These are phyloP conservation scores for Carex kokanica DNA, from an alignment of 176 grass and related monocot genomes.

Conservation along the genomic window DNA sequence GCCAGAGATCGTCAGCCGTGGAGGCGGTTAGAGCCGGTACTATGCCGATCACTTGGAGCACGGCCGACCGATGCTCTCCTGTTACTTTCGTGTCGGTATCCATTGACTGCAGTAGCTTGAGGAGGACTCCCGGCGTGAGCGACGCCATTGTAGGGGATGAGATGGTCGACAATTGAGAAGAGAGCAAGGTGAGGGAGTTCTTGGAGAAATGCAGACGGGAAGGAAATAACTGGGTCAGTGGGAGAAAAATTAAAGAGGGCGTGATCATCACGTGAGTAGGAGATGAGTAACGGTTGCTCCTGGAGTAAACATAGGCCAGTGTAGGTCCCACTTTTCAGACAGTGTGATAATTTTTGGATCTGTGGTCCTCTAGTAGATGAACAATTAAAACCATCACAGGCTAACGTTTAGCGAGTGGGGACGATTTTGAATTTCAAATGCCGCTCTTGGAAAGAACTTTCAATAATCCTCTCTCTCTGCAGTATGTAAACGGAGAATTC, in stretches of 20 bases:
- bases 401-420: conserved; percentile 8
- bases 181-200: not conserved
- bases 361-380: not conserved
- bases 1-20: conserved; percentile 70
- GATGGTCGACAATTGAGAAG: not conserved
- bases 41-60: conserved; percentile 75
- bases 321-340: not conserved
- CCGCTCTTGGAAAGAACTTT: not conserved
- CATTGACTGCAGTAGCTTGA: conserved; percentile 77
- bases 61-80: conserved; percentile 69
- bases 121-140: conserved; percentile 60
- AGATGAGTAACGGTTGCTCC: not conserved
- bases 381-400: not conserved
- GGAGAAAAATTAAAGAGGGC: not conserved
- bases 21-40: conserved; percentile 76
- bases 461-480: not conserved
- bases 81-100: conserved; percentile 54
- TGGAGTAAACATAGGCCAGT: not conserved
- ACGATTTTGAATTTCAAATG: conserved; percentile 27
- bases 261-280: conserved; percentile 5
- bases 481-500: not conserved
- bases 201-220: not conserved
- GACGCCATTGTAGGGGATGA: conserved; percentile 51
- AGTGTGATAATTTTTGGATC: not conserved
- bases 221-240: not conserved